These are phyloP conservation scores for Ilex asprella DNA, from an alignment of 257 asterid genomes.

Conservation along the genomic window DNA sequence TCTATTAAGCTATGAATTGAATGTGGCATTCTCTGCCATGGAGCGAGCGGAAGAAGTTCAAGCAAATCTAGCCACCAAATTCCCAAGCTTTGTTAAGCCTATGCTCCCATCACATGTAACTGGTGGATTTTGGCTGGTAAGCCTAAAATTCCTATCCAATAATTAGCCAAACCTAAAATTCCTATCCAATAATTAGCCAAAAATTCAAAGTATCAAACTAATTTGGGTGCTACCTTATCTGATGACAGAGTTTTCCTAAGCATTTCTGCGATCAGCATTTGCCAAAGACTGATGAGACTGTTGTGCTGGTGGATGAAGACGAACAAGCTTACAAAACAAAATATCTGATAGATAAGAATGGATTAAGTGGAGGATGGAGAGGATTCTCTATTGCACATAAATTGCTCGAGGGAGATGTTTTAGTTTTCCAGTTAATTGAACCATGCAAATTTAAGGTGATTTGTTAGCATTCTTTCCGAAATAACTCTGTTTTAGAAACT, in stretches of 20 bases:
- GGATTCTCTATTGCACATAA: conserved; percentile 55
- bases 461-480: conserved; percentile 5
- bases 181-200: background rate
- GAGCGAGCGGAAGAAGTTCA: conserved; percentile 37
- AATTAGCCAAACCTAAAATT: background rate
- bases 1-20: no score
- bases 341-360: conserved; percentile 36
- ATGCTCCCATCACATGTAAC: conserved; percentile 46
- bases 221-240: background rate
- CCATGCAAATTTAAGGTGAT: conserved; percentile 58
- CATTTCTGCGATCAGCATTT: conserved; percentile 40
- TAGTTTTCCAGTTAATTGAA: conserved; percentile 50
- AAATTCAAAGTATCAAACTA: background rate
- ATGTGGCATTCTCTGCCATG: conserved; percentile 20
- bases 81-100: conserved; percentile 46
- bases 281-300: conserved; percentile 39
- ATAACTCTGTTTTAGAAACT: no score
- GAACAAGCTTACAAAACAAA: conserved; percentile 31
- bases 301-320: conserved; percentile 48
- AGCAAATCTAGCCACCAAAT: conserved; percentile 24
- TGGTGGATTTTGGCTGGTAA: conserved; percentile 48
- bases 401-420: conserved; percentile 57
- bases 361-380: conserved; percentile 72
- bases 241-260: conserved; percentile 45
- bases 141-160: background rate